Evolutionary conservation across 2,329 filamentous ascomycete species (phyloP).

Genomic region (Lecanoromycetidae sp.): DNA sequence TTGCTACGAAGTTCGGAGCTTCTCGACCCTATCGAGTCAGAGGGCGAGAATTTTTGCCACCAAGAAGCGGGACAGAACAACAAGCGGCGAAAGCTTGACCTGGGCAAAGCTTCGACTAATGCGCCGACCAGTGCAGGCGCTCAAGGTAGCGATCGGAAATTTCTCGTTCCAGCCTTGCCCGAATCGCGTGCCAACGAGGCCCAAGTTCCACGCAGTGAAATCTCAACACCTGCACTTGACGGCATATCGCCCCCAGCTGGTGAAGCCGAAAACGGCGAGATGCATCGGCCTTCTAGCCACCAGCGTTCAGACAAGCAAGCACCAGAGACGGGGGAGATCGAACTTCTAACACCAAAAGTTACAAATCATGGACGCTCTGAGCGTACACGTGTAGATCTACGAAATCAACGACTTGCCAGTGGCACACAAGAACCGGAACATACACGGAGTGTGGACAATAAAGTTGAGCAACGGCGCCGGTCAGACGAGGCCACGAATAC

Average conservation of each 20-base stretch:
- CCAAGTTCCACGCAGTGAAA: neutral
- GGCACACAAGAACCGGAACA: neutral
- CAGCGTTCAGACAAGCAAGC: too few species aligned
- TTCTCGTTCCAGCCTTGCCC: neutral
- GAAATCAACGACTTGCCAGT: too few species aligned
- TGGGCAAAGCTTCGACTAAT: neutral
- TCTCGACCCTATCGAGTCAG: constrained; percentile 13
- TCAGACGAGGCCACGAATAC: too few species aligned
- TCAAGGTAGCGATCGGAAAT: neutral
- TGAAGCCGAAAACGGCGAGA: neutral
- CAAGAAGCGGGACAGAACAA: constrained; percentile 6
- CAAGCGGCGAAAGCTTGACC: constrained; percentile 1
- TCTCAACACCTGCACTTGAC: too few species aligned
- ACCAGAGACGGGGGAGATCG: too few species aligned
- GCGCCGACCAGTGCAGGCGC: neutral
- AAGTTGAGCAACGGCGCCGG: too few species aligned
- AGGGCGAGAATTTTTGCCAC: constrained; percentile 8
- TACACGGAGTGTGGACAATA: too few species aligned
- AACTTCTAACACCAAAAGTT: too few species aligned
- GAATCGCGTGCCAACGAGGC: neutral
- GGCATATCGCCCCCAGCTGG: too few species aligned
- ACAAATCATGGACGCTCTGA: too few species aligned
- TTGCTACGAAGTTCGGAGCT: too few species aligned
- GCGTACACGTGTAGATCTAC: too few species aligned
- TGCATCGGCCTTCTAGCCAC: neutral